phyloP scores from a whole-genome alignment of 2,329 filamentous ascomycete species.

The Ascochyta koolunga region DNA sequence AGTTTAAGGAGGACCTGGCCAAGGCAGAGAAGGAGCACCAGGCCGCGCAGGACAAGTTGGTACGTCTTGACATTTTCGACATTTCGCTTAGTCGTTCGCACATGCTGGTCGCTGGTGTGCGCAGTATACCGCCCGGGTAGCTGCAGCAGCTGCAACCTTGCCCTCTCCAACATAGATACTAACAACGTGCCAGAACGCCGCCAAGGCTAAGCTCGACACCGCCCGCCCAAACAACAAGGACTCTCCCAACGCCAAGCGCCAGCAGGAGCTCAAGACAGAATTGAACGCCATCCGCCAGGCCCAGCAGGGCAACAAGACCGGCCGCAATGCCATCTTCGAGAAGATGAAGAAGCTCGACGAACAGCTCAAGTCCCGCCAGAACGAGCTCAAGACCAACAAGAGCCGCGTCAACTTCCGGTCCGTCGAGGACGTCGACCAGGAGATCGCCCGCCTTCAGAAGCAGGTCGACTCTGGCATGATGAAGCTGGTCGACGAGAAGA shows the following conservation, averaged over 20 bases:
- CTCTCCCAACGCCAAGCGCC: conserved; percentile 79
- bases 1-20: conserved; percentile 78
- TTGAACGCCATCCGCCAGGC: conserved; percentile 83
- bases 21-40: conserved; percentile 88
- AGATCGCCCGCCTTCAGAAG: conserved; percentile 80
- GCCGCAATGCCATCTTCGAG: conserved; percentile 77
- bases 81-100: conserved; percentile 6
- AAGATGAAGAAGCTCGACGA: conserved; percentile 93
- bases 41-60: conserved; percentile 73
- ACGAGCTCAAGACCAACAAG: conserved; percentile 85
- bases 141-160: conserved; percentile 15
- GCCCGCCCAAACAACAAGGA: conserved; percentile 83
- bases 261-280: conserved; percentile 83
- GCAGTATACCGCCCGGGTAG: conserved; percentile 17
- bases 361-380: conserved; percentile 81
- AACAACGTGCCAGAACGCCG: conserved; percentile 67
- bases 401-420: conserved; percentile 84
- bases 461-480: conserved; percentile 88
- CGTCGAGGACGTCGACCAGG: conserved; percentile 82
- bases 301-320: conserved; percentile 86
- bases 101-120: conserved; percentile 4
- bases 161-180: conserved; percentile 7
- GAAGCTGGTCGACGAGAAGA: conserved; percentile 97
- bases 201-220: conserved; percentile 87
- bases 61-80: conserved; percentile 48